Evolutionary conservation across 2,329 filamentous ascomycete genomes (phyloP).

Genomic region (Exophiala mesophila): DNA sequence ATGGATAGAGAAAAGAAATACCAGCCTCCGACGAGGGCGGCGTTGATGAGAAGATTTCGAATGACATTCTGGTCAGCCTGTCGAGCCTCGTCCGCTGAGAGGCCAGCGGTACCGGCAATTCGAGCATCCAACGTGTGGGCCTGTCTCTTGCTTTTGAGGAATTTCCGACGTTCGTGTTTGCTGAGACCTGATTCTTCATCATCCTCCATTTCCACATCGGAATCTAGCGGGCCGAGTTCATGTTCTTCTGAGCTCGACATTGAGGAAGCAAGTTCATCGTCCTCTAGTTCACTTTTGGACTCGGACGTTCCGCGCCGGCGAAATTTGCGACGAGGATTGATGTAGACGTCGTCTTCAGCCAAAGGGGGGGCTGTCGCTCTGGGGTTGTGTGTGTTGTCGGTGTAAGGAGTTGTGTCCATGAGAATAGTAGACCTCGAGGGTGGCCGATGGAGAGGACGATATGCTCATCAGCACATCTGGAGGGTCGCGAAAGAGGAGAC

Average conservation of each 20-base stretch:
- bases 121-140: constrained; percentile 67
- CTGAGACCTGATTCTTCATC: constrained; percentile 88
- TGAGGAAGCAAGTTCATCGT: constrained; percentile 32
- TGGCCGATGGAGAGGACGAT: background rate
- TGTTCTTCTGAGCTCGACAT: constrained; percentile 49
- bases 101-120: constrained; percentile 50
- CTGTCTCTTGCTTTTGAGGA: constrained; percentile 60
- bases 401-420: constrained; percentile 22
- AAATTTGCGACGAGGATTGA: constrained; percentile 27
- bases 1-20: constrained; percentile 90
- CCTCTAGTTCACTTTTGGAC: constrained; percentile 18
- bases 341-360: constrained; percentile 13
- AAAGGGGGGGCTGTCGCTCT: constrained; percentile 9
- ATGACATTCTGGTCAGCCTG: constrained; percentile 70
- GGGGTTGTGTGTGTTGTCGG: constrained; percentile 15
- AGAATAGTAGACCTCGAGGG: background rate
- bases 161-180: constrained; percentile 63
- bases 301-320: constrained; percentile 23
- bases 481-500: too few relatives aligned
- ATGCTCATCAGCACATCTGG: too few relatives aligned
- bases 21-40: constrained; percentile 79
- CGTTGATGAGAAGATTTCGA: constrained; percentile 66
- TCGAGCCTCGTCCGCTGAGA: constrained; percentile 64
- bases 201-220: constrained; percentile 72
- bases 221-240: constrained; percentile 55